phyloP scores from a whole-genome alignment of 1,139 yeast genomes.

The Blastobotrys proliferans region DNA sequence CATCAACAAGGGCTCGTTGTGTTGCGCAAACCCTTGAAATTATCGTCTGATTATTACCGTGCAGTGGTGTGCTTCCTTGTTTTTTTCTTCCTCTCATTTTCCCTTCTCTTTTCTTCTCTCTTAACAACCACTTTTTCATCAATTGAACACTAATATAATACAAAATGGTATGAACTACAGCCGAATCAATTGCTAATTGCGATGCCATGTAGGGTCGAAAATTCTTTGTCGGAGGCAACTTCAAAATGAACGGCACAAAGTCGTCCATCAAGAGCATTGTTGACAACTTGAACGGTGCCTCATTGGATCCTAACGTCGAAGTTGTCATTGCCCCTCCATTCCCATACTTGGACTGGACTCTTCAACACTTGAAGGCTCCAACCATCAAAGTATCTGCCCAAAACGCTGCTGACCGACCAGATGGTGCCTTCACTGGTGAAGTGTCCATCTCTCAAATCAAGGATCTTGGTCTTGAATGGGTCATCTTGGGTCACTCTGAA shows the following conservation, averaged over 20 bases:
- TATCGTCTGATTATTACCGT: slow-evolving; percentile 11
- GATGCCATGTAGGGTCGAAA: slow-evolving; percentile 61
- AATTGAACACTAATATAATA: not conserved
- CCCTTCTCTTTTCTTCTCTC: slow-evolving; percentile 1
- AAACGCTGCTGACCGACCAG: slow-evolving; percentile 78
- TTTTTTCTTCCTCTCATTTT: slow-evolving; percentile 1
- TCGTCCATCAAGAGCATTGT: slow-evolving; percentile 79
- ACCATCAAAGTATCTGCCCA: slow-evolving; percentile 85
- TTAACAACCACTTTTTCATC: not conserved
- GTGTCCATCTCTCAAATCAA: slow-evolving; percentile 81
- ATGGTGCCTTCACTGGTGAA: slow-evolving; percentile 99
- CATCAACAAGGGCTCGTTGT: too few relatives aligned
- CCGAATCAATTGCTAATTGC: not conserved
- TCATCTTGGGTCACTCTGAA: slow-evolving; percentile 96
- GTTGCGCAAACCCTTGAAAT: slow-evolving; percentile 2
- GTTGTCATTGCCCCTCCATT: slow-evolving; percentile 97
- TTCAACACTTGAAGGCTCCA: slow-evolving; percentile 59
- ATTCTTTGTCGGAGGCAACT: slow-evolving; percentile 95
- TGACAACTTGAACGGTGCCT: slow-evolving; percentile 73
- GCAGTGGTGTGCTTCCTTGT: not conserved
- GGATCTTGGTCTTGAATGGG: slow-evolving; percentile 94
- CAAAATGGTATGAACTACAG: slow-evolving; percentile 14
- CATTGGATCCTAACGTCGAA: slow-evolving; percentile 70
- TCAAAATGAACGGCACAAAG: slow-evolving; percentile 96
- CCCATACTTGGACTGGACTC: slow-evolving; percentile 79